phyloP scores from a whole-genome alignment of 2,329 filamentous ascomycete genomes.

The Colletotrichum tamarilloi region DNA sequence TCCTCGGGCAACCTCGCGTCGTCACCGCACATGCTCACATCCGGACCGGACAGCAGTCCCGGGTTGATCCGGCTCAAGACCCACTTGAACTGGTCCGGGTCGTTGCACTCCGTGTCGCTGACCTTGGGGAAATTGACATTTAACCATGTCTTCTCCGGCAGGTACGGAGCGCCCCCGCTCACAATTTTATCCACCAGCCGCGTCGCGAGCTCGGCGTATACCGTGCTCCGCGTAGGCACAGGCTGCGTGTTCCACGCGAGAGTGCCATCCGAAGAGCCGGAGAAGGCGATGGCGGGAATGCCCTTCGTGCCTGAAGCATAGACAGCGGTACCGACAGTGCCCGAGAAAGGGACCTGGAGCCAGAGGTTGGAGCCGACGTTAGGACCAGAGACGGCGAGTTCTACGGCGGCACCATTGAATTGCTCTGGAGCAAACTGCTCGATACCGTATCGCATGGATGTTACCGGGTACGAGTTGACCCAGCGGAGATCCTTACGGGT shows the following conservation, averaged over 20 bases:
- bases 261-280: constrained; percentile 60
- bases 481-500: constrained; percentile 72
- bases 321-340: constrained; percentile 74
- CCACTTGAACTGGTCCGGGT: constrained; percentile 68
- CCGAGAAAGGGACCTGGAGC: constrained; percentile 67
- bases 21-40: constrained; percentile 68
- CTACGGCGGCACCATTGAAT: constrained; percentile 63
- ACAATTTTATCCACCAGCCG: constrained; percentile 68
- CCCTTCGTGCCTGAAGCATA: constrained; percentile 65
- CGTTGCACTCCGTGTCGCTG: constrained; percentile 53
- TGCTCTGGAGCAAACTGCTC: constrained; percentile 63
- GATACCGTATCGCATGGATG: constrained; percentile 72
- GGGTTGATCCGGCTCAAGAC: constrained; percentile 72
- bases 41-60: constrained; percentile 62
- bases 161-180: constrained; percentile 68
- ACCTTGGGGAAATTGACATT: constrained; percentile 73
- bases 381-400: constrained; percentile 73
- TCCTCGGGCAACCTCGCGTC: constrained; percentile 67
- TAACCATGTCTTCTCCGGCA: constrained; percentile 63
- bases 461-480: constrained; percentile 78
- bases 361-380: constrained; percentile 71
- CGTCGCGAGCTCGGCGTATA: constrained; percentile 74
- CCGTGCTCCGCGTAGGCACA: constrained; percentile 60
- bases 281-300: constrained; percentile 77
- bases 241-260: constrained; percentile 66